These are phyloP conservation scores for Phialophora macrospora DNA, from an alignment of 2,329 filamentous ascomycete genomes.

Conservation along the genomic window DNA sequence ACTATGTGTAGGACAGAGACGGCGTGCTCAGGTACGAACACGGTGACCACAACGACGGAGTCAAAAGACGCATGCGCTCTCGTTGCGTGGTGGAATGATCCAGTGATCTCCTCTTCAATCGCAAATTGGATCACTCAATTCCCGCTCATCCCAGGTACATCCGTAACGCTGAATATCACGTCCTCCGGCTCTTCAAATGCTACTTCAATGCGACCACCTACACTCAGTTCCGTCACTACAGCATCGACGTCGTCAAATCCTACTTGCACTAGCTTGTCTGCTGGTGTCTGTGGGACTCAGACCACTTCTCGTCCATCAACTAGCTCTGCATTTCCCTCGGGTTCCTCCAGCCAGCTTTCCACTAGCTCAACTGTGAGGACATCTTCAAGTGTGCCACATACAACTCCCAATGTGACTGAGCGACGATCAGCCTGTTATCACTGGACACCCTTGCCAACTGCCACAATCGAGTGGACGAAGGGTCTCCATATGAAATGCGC, in stretches of 20 bases:
- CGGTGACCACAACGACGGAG: not conserved
- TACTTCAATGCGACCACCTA: not conserved
- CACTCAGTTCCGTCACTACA: not conserved
- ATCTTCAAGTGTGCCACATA: not conserved
- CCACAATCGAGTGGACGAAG: not conserved
- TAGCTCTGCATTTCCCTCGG: not conserved
- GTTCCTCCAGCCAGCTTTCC: not conserved
- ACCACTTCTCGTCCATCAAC: not conserved
- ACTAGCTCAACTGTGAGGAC: not conserved
- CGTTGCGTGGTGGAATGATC: slow-evolving; percentile 17
- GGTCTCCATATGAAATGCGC: not conserved
- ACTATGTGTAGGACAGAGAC: slow-evolving; percentile 6
- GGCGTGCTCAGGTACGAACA: slow-evolving; percentile 8
- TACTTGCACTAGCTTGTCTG: not conserved
- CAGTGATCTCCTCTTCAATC: slow-evolving; percentile 13
- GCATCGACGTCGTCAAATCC: not conserved
- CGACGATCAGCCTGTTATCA: not conserved
- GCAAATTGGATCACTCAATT: slow-evolving; percentile 15
- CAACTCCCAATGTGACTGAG: not conserved
- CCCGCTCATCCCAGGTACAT: slow-evolving; percentile 4
- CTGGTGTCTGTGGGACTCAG: not conserved
- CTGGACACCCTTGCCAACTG: slow-evolving; percentile 1
- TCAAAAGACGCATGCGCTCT: not conserved
- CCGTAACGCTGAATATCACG: not conserved
- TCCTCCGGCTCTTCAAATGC: not conserved